Percentiles rank a stretch among this genome's conserved stretches.
Conservation (phyloP, 305 asterid species). For the Rubia tinctorum region DNA sequence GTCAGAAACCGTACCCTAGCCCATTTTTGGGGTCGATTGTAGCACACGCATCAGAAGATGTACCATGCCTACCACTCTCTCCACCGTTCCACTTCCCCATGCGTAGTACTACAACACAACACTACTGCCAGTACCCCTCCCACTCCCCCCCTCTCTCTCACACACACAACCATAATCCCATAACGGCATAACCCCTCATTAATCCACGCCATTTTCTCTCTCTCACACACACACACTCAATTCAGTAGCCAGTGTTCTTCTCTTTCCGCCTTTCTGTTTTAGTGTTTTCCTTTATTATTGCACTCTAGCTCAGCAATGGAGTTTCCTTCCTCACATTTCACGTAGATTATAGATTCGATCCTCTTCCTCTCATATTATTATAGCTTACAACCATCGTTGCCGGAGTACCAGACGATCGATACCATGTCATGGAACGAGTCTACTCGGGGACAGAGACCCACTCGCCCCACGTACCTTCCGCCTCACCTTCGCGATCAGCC, state of each 20-base stretch:
- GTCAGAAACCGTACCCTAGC: not conserved
- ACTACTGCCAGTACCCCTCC: not conserved
- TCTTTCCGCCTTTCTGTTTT: not conserved
- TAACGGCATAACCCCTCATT: not conserved
- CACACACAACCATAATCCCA: not conserved
- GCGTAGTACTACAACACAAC: not conserved
- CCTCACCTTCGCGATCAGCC: constrained; percentile 41
- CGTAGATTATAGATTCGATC: not conserved
- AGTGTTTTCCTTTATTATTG: not conserved
- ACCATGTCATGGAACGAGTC: constrained; percentile 42
- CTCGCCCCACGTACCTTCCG: constrained; percentile 32
- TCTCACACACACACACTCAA: not conserved
- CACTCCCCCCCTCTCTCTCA: not conserved
- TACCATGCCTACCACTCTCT: not conserved
- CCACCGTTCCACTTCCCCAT: constrained; percentile 3
- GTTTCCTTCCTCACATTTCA: constrained; percentile 5
- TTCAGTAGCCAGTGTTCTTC: not conserved
- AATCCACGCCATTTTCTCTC: not conserved
- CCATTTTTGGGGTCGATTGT: not conserved
- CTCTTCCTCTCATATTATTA: not conserved
- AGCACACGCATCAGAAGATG: not conserved
- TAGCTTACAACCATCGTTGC: not conserved
- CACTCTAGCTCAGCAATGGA: not conserved
- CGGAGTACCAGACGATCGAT: not conserved
- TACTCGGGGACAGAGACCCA: constrained; percentile 23